These are phyloP conservation scores for Leptodermis oblonga DNA, from an alignment of 257 asterid species.

Conservation along the genomic window DNA sequence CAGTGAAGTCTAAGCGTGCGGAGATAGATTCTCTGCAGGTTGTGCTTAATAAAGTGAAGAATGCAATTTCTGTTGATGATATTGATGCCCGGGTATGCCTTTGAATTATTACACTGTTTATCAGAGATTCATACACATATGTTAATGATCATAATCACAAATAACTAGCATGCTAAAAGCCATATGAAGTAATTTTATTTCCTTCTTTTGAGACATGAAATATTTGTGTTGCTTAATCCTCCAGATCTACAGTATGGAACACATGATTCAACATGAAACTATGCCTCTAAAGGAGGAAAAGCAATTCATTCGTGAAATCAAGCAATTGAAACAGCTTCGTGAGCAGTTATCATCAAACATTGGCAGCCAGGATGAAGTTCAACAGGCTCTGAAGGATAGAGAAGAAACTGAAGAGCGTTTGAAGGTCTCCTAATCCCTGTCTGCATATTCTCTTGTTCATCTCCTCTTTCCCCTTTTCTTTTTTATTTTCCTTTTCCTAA, in stretches of 20 bases:
- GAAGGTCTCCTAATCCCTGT: slow-evolving; percentile 45
- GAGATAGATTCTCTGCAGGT: slow-evolving; percentile 79
- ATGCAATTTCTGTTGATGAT: slow-evolving; percentile 80
- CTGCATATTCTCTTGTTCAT: not conserved
- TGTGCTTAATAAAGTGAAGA: slow-evolving; percentile 78
- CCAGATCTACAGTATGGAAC: slow-evolving; percentile 69
- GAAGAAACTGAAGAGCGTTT: slow-evolving; percentile 67
- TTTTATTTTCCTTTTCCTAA: not conserved
- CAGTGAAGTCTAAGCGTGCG: slow-evolving; percentile 66
- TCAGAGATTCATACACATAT: not conserved
- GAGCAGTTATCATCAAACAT: slow-evolving; percentile 76
- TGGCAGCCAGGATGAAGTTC: slow-evolving; percentile 83
- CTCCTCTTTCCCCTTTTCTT: no score
- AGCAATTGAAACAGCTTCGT: slow-evolving; percentile 83
- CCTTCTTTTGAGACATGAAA: not conserved
- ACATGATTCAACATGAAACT: slow-evolving; percentile 85
- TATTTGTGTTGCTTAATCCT: slow-evolving; percentile 5
- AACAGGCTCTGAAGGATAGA: slow-evolving; percentile 76
- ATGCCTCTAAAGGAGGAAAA: slow-evolving; percentile 82
- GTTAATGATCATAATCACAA: not conserved
- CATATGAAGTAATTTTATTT: not conserved
- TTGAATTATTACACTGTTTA: not conserved
- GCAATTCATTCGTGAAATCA: slow-evolving; percentile 74
- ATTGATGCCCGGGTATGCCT: slow-evolving; percentile 64
- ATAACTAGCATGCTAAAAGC: not conserved